Conservation (phyloP, 164 flowering plant species). For the Magnolia changhungtana region DNA sequence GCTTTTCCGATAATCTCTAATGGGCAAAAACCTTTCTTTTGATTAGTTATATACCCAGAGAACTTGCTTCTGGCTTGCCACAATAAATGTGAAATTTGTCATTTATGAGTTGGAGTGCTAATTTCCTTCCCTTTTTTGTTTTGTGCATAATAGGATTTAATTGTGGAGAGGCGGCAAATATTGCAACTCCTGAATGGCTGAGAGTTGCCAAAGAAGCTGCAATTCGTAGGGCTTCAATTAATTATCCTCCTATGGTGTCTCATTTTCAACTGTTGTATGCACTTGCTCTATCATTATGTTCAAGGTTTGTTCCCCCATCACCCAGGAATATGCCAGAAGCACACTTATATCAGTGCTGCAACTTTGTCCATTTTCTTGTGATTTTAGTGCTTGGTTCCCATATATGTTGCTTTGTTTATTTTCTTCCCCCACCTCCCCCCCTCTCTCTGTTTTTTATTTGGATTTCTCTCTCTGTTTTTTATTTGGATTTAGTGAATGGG, state of each 20-base stretch:
- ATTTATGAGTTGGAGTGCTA: not conserved
- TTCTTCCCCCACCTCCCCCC: not conserved
- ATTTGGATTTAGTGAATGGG: too few species aligned
- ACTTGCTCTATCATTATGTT: slow-evolving; percentile 65
- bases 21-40: not conserved
- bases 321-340: not conserved
- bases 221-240: slow-evolving; percentile 89
- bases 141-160: slow-evolving; percentile 62
- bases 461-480: too few species aligned
- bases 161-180: slow-evolving; percentile 96
- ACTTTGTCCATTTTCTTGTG: not conserved
- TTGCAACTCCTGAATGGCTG: slow-evolving; percentile 99
- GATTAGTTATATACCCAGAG: not conserved
- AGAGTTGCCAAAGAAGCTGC: slow-evolving; percentile 92
- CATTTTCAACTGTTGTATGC: slow-evolving; percentile 94
- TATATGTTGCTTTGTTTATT: not conserved
- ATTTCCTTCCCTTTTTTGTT: slow-evolving; percentile 5
- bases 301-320: slow-evolving; percentile 51
- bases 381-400: not conserved
- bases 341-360: not conserved
- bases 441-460: too few species aligned
- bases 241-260: slow-evolving; percentile 96
- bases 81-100: not conserved
- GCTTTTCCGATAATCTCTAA: not conserved
- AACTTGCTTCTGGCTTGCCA: not conserved